Evolutionary conservation across 495 filamentous ascomycete species (phyloP).

Genomic region (Bathelium albidoporum): DNA sequence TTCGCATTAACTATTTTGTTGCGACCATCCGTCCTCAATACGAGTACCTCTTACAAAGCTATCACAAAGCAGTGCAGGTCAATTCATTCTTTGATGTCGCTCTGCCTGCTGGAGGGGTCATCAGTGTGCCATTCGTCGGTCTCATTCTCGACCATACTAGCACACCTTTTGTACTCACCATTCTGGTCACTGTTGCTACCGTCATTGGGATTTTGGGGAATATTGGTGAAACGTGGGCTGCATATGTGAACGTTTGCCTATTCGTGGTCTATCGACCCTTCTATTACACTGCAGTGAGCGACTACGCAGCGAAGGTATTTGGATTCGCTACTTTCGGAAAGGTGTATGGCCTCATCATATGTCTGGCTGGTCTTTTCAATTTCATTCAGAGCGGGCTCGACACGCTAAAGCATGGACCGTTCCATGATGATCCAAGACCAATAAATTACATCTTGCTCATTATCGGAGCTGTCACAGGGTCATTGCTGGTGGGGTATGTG

Average conservation of each 20-base stretch:
- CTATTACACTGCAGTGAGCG: slow-evolving; percentile 68
- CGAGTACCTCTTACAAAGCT: slow-evolving; percentile 56
- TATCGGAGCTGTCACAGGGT: slow-evolving; percentile 42
- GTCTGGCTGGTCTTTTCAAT: slow-evolving; percentile 74
- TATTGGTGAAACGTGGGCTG: slow-evolving; percentile 58
- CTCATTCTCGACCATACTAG: slow-evolving; percentile 64
- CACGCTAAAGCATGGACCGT: slow-evolving; percentile 62
- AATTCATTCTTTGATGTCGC: slow-evolving; percentile 85
- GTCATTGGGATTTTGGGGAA: slow-evolving; percentile 70
- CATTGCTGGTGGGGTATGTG: slow-evolving; percentile 29
- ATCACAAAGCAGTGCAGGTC: slow-evolving; percentile 49
- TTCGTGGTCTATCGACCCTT: slow-evolving; percentile 71
- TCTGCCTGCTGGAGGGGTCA: slow-evolving; percentile 74
- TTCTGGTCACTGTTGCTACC: slow-evolving; percentile 64
- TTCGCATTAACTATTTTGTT: slow-evolving; percentile 94
- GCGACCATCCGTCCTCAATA: slow-evolving; percentile 85
- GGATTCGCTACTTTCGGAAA: slow-evolving; percentile 92
- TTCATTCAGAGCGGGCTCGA: slow-evolving; percentile 80
- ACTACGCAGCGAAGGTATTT: slow-evolving; percentile 93
- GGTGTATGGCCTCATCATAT: slow-evolving; percentile 92
- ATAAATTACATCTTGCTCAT: slow-evolving; percentile 63
- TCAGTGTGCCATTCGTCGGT: slow-evolving; percentile 83
- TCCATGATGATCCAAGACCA: slow-evolving; percentile 61
- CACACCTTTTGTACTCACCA: slow-evolving; percentile 62
- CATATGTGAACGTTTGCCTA: slow-evolving; percentile 66